phyloP scores from a whole-genome alignment of 805 yeast genomes.

The Candida xyloterini region DNA sequence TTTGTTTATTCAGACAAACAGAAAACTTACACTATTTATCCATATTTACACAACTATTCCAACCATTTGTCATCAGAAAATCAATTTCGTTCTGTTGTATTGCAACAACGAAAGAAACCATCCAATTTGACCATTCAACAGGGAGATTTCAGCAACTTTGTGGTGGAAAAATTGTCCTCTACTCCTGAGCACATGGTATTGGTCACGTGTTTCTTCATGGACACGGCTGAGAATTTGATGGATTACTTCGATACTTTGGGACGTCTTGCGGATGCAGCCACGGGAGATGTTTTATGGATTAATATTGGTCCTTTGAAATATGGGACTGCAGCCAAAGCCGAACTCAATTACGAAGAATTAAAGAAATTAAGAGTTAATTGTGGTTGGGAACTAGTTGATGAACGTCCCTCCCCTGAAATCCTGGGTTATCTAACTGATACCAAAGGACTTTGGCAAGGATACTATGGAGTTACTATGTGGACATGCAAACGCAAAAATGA shows the following conservation, averaged over 20 bases:
- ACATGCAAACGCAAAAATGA: constrained; percentile 30
- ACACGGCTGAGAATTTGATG: constrained; percentile 85
- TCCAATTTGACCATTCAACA: constrained; percentile 44
- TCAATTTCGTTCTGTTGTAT: constrained; percentile 48
- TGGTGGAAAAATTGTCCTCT: constrained; percentile 24
- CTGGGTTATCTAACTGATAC: constrained; percentile 67
- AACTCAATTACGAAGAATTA: constrained; percentile 71
- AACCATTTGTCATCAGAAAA: constrained; percentile 49
- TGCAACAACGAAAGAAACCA: constrained; percentile 38
- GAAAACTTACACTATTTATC: constrained; percentile 34
- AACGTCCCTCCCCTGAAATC: constrained; percentile 33
- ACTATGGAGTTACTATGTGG: constrained; percentile 66
- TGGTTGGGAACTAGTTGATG: constrained; percentile 60
- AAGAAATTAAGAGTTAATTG: constrained; percentile 44
- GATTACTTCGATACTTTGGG: constrained; percentile 70
- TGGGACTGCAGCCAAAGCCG: constrained; percentile 79
- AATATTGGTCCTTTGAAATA: constrained; percentile 91
- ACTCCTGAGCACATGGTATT: constrained; percentile 47
- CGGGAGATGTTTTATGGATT: constrained; percentile 63
- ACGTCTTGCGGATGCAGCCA: constrained; percentile 32
- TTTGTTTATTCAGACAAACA: constrained; percentile 42
- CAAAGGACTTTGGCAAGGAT: constrained; percentile 73
- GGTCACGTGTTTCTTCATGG: constrained; percentile 75
- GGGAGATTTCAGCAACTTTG: constrained; percentile 65
- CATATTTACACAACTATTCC: constrained; percentile 65